Conservation (phyloP, 1,284 basidiomycete genomes). For the Mycena citricolor region DNA sequence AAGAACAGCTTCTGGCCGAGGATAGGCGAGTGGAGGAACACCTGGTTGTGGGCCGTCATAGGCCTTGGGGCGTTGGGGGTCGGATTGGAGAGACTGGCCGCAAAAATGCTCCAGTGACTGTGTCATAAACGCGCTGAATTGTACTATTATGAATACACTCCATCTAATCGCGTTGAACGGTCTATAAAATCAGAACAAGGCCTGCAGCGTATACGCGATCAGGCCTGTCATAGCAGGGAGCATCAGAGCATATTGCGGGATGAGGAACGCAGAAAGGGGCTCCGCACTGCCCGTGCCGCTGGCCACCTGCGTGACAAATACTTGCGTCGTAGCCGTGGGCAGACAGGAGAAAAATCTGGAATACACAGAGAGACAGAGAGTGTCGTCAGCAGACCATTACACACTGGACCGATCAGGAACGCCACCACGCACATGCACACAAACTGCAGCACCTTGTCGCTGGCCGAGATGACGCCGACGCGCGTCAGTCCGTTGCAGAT, state of each 20-base stretch:
- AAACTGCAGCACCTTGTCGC: constrained; percentile 65
- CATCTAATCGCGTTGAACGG: no score
- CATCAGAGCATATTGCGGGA: constrained; percentile 69
- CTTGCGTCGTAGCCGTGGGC: constrained; percentile 64
- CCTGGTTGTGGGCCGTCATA: no score
- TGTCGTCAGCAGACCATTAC: background rate
- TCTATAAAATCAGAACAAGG: constrained; percentile 50
- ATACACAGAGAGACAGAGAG: constrained; percentile 1
- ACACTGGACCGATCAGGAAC: constrained; percentile 1
- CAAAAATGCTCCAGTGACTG: no score
- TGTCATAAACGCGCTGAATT: no score
- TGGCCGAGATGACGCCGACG: constrained; percentile 47
- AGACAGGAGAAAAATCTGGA: constrained; percentile 62
- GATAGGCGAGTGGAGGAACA: no score
- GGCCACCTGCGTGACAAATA: constrained; percentile 65
- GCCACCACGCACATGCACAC: constrained; percentile 65
- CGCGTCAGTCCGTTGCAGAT: constrained; percentile 55
- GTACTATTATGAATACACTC: no score
- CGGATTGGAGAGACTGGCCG: no score
- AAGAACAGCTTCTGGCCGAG: no score
- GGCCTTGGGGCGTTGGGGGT: no score
- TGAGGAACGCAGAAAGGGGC: constrained; percentile 60
- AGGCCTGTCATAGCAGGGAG: constrained; percentile 60
- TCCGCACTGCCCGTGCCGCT: constrained; percentile 65
- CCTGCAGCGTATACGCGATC: constrained; percentile 53